Base-by-base conservation (phyloP, 352 stramenopile genomes). In the Phytophthora citrophthora region DNA sequence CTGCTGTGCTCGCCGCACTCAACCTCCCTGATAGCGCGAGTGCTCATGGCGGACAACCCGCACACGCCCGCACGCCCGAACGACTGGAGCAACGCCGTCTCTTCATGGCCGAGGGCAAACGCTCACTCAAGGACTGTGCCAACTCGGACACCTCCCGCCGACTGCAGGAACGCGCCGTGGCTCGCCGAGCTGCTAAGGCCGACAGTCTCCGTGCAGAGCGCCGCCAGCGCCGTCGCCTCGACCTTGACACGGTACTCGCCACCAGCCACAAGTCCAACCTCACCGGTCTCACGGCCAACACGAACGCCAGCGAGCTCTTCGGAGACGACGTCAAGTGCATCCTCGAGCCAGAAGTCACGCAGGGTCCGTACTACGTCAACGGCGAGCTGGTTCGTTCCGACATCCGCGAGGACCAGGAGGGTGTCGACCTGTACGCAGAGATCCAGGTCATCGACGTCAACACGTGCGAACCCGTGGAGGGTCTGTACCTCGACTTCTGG, bases 381-480 rank as follows among this genome's bases (percentile, higher is more conserved):
- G 64, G 64, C 4, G 53, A 69, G 48, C 45, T 65, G 27, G 29
- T 69, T 3, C 65, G 65, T 27, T 54, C 49, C 45, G 52, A 68
- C 51, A 56, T 65, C 38, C 59, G 49, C 36, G 58, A 69, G 53
- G 38, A 61, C 23, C 47, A 68, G 48, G 46, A 58, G 20, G 64
- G 64, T 29, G 59, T 73, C 31, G 40, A 55, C 20, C 51, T 72
- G 38, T 72, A 68, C 44, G 52, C 56, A 5, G 64, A 67, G 10
- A 18, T 72, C n/a, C 64, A 72, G 47, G 54, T 72, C 64, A 61
- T 72, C 32, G 53, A 72, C 45, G 58, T 68, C 9, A 72, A 68
- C 51, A 72, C 64, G 51, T 72, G 64, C 31, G 51, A 68, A 12
- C 57, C 52, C 9, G 64, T 72, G 9, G 16, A 64, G 52, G 38